These are phyloP conservation scores for Oryza glumipatula DNA, from an alignment of 176 grass and related monocot species.

Conservation along the genomic window DNA sequence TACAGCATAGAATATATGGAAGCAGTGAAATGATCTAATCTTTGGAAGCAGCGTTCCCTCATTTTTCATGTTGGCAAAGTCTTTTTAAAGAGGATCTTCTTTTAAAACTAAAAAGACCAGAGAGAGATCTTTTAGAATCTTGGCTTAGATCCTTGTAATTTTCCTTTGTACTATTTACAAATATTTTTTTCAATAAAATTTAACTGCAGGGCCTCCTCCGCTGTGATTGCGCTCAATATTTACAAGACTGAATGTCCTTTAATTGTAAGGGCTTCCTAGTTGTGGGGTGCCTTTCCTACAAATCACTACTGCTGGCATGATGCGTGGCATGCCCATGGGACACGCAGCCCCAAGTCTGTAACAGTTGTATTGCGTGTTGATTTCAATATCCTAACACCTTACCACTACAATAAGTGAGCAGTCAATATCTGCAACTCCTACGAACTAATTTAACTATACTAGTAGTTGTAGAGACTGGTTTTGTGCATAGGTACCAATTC, in stretches of 20 bases:
- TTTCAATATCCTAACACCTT: constrained; percentile 11
- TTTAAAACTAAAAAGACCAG: too few relatives aligned
- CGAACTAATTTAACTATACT: background rate
- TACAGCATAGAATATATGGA: too few relatives aligned
- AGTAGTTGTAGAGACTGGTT: background rate
- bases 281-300: background rate
- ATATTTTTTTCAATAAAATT: too few relatives aligned
- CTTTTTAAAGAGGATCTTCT: too few relatives aligned
- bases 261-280: background rate
- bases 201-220: too few relatives aligned
- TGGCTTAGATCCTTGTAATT: too few relatives aligned
- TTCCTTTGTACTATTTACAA: too few relatives aligned
- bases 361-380: background rate
- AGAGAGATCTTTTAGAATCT: too few relatives aligned
- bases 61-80: too few relatives aligned
- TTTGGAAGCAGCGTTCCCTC: too few relatives aligned
- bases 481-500: background rate
- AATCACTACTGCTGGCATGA: background rate
- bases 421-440: constrained; percentile 19
- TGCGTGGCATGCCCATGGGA: background rate
- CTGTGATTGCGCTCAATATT: too few relatives aligned
- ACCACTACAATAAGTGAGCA: constrained; percentile 6
- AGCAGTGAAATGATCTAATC: too few relatives aligned
- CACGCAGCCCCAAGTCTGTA: background rate
- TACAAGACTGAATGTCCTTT: background rate